Evolutionary conservation across 2,329 filamentous ascomycete genomes (phyloP), one percentile per base, ranked within the genome.

Genomic region (Clonostachys chloroleuca): DNA sequence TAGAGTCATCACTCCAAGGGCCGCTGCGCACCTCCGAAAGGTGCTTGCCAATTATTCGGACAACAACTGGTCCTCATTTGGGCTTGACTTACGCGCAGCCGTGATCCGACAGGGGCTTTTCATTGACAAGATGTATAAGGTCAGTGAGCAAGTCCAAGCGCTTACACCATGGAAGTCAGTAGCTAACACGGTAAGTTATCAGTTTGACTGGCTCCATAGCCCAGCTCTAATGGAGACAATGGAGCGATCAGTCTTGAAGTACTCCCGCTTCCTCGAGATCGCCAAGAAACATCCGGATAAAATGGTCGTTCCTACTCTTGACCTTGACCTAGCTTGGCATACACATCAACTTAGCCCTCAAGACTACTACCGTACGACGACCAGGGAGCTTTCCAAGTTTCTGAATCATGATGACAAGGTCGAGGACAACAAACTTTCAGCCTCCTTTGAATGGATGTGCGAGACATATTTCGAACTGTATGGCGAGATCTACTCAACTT

Each of bases 241-340:
- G 34, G 18, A 17, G 12, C 16, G 44, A 10, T 14, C 35, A 3
- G 24, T 39, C 4, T 8, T 10, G 9, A 45, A 45, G 35, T 45
- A 45, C 35, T 13, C 12, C 7, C 34, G 44, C 16, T 45, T 45
- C 20, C 12, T 45, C 7, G 10, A 20, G 18, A 18, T 45, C 5
- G 35, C 35, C 17, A 17, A n/a, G 9, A 16, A 39, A 36, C 16
- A 37, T 12, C 13, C 12, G 5, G 34, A 10, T 4, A 16, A 30
- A 24, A 30, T 59, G 13, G 49, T 67, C 5, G 69, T 72, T 3
- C 70, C 70, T 0, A 71, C 69, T 0, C 52, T 70, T 5, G 69
- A 72, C 48, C 63, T 73, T 16, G 69, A 73, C 49, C 55, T 73
- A 1, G 62, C 61, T 1, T 73, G 70, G 70, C 67, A 72, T 43